Conservation (phyloP, 2,329 filamentous ascomycete genomes). For the Parasarocladium wereldwijsianum region DNA sequence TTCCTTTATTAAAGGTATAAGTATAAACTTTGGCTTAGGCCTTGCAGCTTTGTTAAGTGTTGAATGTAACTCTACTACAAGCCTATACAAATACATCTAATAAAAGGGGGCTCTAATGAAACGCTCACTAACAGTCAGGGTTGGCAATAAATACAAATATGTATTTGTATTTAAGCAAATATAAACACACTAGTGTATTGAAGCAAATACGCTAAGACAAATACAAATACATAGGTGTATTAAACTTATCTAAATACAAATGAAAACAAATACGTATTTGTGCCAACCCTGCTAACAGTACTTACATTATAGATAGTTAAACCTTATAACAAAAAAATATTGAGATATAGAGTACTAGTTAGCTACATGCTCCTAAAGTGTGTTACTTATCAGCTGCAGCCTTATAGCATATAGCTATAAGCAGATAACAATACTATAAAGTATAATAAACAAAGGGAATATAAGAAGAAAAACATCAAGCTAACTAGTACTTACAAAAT, state of each 20-base stretch:
- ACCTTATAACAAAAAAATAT: neutral
- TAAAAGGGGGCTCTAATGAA: neutral
- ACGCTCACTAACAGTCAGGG: no score
- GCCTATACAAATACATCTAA: no score
- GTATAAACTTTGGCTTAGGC: slow-evolving; percentile 2
- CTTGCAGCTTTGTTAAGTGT: slow-evolving; percentile 4
- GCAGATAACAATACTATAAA: neutral
- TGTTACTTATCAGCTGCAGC: neutral
- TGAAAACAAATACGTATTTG: no score
- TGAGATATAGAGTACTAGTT: neutral
- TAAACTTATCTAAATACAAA: no score
- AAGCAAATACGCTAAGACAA: no score
- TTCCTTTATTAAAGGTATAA: neutral
- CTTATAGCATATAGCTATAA: neutral
- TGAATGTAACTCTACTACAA: slow-evolving; percentile 1
- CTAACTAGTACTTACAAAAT: no score
- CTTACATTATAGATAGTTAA: slow-evolving; percentile 1
- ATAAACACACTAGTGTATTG: no score
- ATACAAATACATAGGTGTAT: no score
- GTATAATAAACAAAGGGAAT: neutral
- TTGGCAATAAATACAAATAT: no score
- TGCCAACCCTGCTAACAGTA: no score
- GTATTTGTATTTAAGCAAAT: no score
- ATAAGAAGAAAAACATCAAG: neutral
- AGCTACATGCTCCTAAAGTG: no score